Conservation (phyloP, 1,284 basidiomycete genomes). For the Leccinum griseonigrum region DNA sequence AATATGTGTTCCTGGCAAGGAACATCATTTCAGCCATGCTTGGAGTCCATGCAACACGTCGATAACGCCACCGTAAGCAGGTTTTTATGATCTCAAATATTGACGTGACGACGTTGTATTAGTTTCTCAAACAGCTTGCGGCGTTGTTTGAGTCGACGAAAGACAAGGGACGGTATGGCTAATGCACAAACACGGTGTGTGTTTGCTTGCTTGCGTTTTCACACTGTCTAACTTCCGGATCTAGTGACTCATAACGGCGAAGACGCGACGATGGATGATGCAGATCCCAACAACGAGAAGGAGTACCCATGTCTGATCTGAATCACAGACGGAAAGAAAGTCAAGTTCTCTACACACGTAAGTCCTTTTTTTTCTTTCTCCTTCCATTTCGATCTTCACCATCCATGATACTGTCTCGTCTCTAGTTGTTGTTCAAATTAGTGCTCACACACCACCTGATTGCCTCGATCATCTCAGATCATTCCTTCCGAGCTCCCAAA, state of each 20-base stretch:
- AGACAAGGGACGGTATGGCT: slow-evolving; percentile 83
- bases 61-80: slow-evolving; percentile 65
- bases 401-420: not conserved
- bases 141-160: slow-evolving; percentile 66
- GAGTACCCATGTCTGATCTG: slow-evolving; percentile 82
- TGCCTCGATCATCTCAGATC: slow-evolving; percentile 46
- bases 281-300: slow-evolving; percentile 37
- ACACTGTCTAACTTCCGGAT: not conserved
- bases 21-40: not conserved
- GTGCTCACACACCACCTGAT: slow-evolving; percentile 1
- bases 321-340: slow-evolving; percentile 65
- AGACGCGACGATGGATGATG: slow-evolving; percentile 53
- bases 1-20: not conserved
- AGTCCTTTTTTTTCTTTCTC: slow-evolving; percentile 24
- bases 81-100: not conserved
- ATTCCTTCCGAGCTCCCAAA: slow-evolving; percentile 57
- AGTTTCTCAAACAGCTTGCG: slow-evolving; percentile 68
- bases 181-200: slow-evolving; percentile 84
- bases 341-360: slow-evolving; percentile 75
- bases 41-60: slow-evolving; percentile 54
- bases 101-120: not conserved
- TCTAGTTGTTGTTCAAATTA: not conserved
- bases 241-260: slow-evolving; percentile 64
- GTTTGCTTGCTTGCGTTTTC: slow-evolving; percentile 26
- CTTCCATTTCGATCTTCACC: not conserved